These are phyloP conservation scores for Crithidia fasciculata DNA, from an alignment of 208 protist species.

Conservation along the genomic window DNA sequence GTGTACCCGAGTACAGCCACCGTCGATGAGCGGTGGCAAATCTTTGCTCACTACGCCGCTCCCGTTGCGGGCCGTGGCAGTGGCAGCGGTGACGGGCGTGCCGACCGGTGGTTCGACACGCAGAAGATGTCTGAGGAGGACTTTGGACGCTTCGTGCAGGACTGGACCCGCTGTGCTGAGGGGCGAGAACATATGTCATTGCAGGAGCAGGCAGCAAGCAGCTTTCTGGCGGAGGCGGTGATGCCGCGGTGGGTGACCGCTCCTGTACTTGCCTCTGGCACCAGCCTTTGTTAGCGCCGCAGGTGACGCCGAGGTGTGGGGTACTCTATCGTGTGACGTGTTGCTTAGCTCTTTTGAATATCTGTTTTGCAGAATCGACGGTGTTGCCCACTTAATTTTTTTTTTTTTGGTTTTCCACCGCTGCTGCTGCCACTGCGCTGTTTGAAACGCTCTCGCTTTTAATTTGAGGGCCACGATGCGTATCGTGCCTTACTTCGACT, in stretches of 20 bases:
- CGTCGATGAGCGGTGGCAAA: constrained; percentile 3
- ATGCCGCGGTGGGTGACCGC: constrained; percentile 11
- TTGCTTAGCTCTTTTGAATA: too few relatives aligned
- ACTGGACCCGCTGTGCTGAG: not conserved
- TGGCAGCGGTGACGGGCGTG: not conserved
- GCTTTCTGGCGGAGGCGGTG: not conserved
- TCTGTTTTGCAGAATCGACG: too few relatives aligned
- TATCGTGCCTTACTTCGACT: too few relatives aligned
- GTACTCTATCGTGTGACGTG: too few relatives aligned
- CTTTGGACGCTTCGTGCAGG: not conserved
- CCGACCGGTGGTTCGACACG: not conserved
- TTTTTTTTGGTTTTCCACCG: too few relatives aligned
- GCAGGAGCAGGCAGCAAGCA: not conserved
- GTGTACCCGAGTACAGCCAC: not conserved
- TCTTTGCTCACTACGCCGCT: constrained; percentile 1
- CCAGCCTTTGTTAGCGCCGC: too few relatives aligned
- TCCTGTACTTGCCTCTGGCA: not conserved
- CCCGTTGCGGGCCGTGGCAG: not conserved
- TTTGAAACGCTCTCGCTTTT: too few relatives aligned
- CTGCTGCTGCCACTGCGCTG: too few relatives aligned
- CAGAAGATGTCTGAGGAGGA: not conserved
- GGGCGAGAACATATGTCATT: not conserved
- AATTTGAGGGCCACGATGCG: too few relatives aligned
- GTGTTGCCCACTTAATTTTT: too few relatives aligned
- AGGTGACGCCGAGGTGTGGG: too few relatives aligned